Evolutionary conservation across 768 basidiomycete species (phyloP), one percentile per base, ranked within the genome.

Genomic region (Boletus rubropictus): DNA sequence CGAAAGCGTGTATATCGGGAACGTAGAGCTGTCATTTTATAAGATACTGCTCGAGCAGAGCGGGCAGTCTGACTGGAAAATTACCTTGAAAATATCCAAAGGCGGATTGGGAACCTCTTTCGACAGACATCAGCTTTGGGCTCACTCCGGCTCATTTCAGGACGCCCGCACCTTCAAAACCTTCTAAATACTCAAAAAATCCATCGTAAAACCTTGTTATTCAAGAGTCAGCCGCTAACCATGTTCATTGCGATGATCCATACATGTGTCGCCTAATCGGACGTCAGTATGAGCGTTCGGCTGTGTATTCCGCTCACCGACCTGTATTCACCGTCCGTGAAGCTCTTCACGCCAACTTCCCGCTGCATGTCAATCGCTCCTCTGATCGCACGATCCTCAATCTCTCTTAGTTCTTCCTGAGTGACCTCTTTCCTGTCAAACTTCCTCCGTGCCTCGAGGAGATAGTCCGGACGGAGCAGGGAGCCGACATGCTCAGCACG

Each of bases 401-500:
- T 48, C 7, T 44, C 58, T n/a, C 45, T 50, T 0, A 75, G 62
- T 48, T 75, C 66, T 42, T 66, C 69, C 3, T 40, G 44, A 1
- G 64, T 63, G 44, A 64, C 51, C 46, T 67, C 63, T 36, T 65
- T 64, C 20, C 49, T 57, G 29, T 73, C 72, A 42, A 69, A 66
- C 31, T 62, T 57, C 28, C 39, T 62, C 24, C 71, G 64, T 45
- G 66, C 69, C 39, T 68, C 53, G 18, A 74, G 69, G 11, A 75
- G 68, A 44, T 62, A 54, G 5, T 53, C 48, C 17, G 74, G 74
- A 8, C 74, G 69, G 46, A 73, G 72, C 31, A 75, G 59, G 7
- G 72, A 74, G 29, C 74, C 74, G 8, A 73, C 50, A 51, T 74
- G 74, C 43, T 75, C 73, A 14, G 73, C 72, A 21, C 72, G 67